Evolutionary conservation across 2,329 filamentous ascomycete species (phyloP), one percentile per base, ranked within the genome.

Genomic region (Microascus cirrosus): DNA sequence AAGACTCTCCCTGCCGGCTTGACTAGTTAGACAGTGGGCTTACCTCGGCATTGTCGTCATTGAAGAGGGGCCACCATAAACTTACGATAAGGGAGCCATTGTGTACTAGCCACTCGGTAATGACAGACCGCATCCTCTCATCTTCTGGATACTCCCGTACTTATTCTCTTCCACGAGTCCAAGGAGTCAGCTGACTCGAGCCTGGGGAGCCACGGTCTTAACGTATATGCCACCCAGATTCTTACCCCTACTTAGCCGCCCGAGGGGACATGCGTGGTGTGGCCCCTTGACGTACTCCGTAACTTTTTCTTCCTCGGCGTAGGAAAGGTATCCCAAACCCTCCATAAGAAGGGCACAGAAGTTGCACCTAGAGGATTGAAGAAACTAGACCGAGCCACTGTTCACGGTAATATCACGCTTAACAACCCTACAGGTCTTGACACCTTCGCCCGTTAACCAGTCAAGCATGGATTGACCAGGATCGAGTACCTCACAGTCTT

Each of bases 281-380:
- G n/a, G 25, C 7, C 10, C 53, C 20, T 36, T 42, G 24, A 54
- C 24, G 51, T 3, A 59, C 24, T 34, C 12, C n/a, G 48, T 28
- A 5, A 54, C 20, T 18, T 54, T 50, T 11, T 54, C 24, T 24
- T 53, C 45, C 15, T 55, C 58, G 2, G 58, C 8, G n/a, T 57
- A 59, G 36, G 65, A 70, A 2, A 74, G 63, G 45, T 71, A 73
- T 2, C 62, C 60, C 0, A 71, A 62, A 0, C 72, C 70, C 15
- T 59, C 54, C 1, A 61, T 53, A 22, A 70, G 62, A 1, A 65
- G 59, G 6, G 65, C 53, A 5, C 60, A 56, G 1, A 73, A 55
- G 15, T 65, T 59, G 39, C 71, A 66, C 0, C 62, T 60, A 20
- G 68, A 59, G 0, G 59, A 54, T 18, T 60, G 60, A 32, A 74